Evolutionary conservation across 345 rosid genomes (phyloP), one percentile per base, ranked within the genome.

Genomic region (Raphanus sativus): DNA sequence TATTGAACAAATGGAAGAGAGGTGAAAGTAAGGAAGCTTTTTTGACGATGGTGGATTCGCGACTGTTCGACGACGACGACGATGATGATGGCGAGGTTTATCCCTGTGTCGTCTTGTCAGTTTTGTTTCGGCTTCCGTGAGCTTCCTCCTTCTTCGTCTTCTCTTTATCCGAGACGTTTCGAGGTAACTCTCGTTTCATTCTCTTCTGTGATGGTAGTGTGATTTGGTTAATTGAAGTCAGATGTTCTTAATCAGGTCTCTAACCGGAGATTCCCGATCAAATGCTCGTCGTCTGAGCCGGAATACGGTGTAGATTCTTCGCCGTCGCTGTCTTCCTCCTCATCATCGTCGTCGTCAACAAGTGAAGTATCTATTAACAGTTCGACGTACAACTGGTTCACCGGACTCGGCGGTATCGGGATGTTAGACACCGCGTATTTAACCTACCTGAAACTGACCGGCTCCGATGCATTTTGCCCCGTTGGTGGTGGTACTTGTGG

Each of bases 391-490:
- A 76, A 45, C 12, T 87, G 92, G 91, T 83, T 81, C 71, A 87
- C 96, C 4, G 88, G 69, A 24, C 74, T 95, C 68, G 97, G 95
- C 0, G 89, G 87, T 15, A 13, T 89, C 12, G 98, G 98, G 48
- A 80, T 94, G 74, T 38, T 84, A 32, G 98, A 92, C 78, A 89
- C 99, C 1, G 87, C 92, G 13, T 95, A 95, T 86, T 87, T 92
- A 86, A 88, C 96, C 42, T 95, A 85, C 85, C 91, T 92, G 34
- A 95, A 95, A 82, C 86, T 92, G 65, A 78, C 91, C 28, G 79
- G 86, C 58, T 83, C 95, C 50, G 94, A 86, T 62, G 92, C 84
- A 2, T 92, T 88, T 76, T 95, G 98, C 75, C 97, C 94, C 2
- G 17, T 85, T 45, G 91, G 94, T 67, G 98, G 95, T 52, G 91